Conservation (phyloP, 1,284 basidiomycete species). For the Ustilago vetiveriae region DNA sequence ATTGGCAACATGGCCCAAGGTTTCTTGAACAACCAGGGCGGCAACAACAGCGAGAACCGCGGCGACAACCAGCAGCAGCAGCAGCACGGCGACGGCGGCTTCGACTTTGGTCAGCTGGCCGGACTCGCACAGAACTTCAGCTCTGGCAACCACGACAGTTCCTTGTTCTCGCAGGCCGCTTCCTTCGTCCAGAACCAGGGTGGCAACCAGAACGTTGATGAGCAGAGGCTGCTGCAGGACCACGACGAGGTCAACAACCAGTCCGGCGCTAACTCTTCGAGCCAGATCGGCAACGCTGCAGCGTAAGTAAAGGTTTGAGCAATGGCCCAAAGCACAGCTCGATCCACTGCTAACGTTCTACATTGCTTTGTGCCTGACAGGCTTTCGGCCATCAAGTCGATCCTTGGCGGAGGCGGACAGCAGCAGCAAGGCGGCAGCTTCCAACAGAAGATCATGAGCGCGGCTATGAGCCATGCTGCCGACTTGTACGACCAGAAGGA, state of each 20-base stretch:
- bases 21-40: conserved; percentile 40
- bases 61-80: conserved; percentile 25
- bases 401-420: conserved; percentile 40
- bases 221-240: conserved; percentile 54
- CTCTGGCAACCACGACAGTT: conserved; percentile 44
- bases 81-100: conserved; percentile 35
- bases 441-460: conserved; percentile 46
- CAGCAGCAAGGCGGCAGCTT: conserved; percentile 41
- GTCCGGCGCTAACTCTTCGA: conserved; percentile 36
- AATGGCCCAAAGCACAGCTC: too few relatives aligned
- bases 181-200: conserved; percentile 50
- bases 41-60: conserved; percentile 25
- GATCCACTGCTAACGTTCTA: too few relatives aligned
- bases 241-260: conserved; percentile 55
- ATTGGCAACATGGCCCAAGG: conserved; percentile 41
- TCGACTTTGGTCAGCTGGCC: conserved; percentile 48
- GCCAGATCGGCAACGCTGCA: conserved; percentile 60
- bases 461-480: conserved; percentile 47
- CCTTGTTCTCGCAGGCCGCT: conserved; percentile 49
- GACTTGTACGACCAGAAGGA: conserved; percentile 58
- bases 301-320: conserved; percentile 50
- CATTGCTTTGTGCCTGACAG: conserved; percentile 12
- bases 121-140: conserved; percentile 51
- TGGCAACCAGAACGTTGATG: conserved; percentile 50
- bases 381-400: conserved; percentile 48